A percentile compares a stretch with the other conserved stretches of the same genome.
phyloP scores from a whole-genome alignment of 31 red algal species.

The Odonthalia washingtoniensis region DNA sequence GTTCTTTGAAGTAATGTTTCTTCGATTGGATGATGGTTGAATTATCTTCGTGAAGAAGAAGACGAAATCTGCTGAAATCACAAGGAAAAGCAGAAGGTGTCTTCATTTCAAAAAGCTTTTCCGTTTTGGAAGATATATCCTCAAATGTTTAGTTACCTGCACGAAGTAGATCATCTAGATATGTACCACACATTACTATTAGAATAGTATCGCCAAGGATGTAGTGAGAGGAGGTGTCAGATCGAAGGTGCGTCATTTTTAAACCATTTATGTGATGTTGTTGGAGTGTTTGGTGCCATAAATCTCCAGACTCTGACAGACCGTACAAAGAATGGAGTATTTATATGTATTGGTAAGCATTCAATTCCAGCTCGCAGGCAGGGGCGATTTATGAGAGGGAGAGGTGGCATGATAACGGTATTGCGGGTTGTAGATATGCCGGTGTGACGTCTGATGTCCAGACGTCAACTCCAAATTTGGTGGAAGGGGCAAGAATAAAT shows the following conservation, averaged over 20 bases:
- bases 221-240: constrained; percentile 45
- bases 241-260: no score
- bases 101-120: constrained; percentile 7
- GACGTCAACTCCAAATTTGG: constrained; percentile 18
- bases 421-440: no score
- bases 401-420: constrained; percentile 22
- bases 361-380: constrained; percentile 50
- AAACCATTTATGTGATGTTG: no score
- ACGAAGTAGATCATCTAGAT: constrained; percentile 43
- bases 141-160: background rate
- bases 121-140: background rate
- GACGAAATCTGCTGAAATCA: constrained; percentile 20
- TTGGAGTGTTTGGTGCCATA: no score
- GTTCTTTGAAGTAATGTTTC: constrained; percentile 29
- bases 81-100: background rate
- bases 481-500: constrained; percentile 19
- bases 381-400: constrained; percentile 38
- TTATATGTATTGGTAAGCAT: constrained; percentile 33
- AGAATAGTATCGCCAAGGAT: background rate
- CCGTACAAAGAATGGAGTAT: constrained; percentile 47
- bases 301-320: no score
- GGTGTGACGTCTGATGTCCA: no score
- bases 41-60: background rate
- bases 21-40: background rate
- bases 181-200: constrained; percentile 14